A percentile compares a stretch with the other conserved stretches of the same genome.
These are phyloP conservation scores for Wickerhamia fluorescens DNA, from an alignment of 805 yeast species.

Conservation along the genomic window DNA sequence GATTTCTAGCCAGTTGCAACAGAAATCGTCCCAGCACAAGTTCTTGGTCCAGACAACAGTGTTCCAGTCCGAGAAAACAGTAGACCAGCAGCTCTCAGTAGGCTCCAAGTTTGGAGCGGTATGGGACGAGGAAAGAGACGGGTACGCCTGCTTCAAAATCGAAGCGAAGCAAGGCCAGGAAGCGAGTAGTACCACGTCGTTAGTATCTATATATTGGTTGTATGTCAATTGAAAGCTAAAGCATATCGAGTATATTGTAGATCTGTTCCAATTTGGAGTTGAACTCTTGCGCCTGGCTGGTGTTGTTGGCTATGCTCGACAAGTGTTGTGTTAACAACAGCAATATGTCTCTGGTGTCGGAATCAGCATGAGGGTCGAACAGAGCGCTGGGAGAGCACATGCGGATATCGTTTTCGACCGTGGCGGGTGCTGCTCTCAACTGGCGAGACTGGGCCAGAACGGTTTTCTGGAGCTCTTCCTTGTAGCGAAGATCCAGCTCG, in stretches of 20 bases:
- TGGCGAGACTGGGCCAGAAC: no score
- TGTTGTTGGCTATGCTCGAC: conserved; percentile 8
- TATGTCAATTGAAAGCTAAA: conserved; percentile 3
- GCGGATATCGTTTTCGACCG: no score
- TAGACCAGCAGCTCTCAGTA: conserved; percentile 16
- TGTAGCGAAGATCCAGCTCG: conserved; percentile 27
- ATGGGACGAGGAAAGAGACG: conserved; percentile 55
- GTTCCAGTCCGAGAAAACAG: conserved; percentile 14
- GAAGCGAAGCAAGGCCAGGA: no score
- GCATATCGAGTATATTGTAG: conserved; percentile 25
- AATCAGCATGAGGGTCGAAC: conserved; percentile 8
- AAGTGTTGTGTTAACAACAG: conserved; percentile 10
- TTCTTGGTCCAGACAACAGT: conserved; percentile 42
- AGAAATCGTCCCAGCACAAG: conserved; percentile 49
- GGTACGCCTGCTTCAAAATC: conserved; percentile 34
- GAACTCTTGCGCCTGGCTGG: conserved; percentile 45
- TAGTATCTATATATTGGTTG: conserved; percentile 12
- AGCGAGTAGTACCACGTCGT: no score
- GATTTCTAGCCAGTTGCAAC: conserved; percentile 29
- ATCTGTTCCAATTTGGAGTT: conserved; percentile 71
- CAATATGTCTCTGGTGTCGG: conserved; percentile 12
- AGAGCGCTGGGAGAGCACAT: no score
- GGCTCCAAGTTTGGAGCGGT: conserved; percentile 42
- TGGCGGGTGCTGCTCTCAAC: no score
- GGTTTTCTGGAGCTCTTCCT: conserved; percentile 23